These are phyloP conservation scores for Phytophthora capsici DNA, from an alignment of 352 stramenopile genomes.

Conservation along the genomic window DNA sequence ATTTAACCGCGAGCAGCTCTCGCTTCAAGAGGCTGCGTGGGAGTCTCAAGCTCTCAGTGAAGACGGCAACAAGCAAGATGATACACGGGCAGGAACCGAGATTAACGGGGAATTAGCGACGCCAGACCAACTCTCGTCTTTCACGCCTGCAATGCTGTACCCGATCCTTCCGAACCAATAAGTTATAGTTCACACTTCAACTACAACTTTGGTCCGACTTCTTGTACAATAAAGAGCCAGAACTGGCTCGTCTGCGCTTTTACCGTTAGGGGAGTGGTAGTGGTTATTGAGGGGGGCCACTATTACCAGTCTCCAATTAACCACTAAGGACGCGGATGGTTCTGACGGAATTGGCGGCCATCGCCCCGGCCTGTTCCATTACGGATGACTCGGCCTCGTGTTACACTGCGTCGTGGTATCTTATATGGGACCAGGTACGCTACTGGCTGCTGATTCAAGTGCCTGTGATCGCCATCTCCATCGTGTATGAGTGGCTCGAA, in stretches of 20 bases:
- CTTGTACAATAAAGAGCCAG: conserved; percentile 27
- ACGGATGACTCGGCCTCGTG: conserved; percentile 58
- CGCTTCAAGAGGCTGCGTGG: conserved; percentile 8
- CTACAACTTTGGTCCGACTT: neutral
- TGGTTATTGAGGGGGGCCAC: too few species aligned
- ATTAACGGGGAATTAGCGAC: conserved; percentile 27
- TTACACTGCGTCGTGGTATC: conserved; percentile 85
- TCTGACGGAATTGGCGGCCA: conserved; percentile 27
- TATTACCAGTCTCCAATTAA: conserved; percentile 20
- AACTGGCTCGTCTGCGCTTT: conserved; percentile 7
- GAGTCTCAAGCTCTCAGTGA: conserved; percentile 3
- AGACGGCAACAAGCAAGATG: conserved; percentile 41
- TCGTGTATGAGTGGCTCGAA: conserved; percentile 88
- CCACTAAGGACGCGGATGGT: neutral
- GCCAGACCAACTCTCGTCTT: conserved; percentile 42
- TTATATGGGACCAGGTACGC: conserved; percentile 82
- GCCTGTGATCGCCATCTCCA: conserved; percentile 67
- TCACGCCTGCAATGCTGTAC: conserved; percentile 67
- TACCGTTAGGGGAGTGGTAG: neutral
- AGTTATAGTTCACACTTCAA: conserved; percentile 1
- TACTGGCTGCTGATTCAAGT: conserved; percentile 83
- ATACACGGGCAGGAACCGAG: conserved; percentile 21
- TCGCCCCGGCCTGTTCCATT: conserved; percentile 57
- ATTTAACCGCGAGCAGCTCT: conserved; percentile 23
- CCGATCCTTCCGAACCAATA: conserved; percentile 55